Percentiles rank a stretch among this genome's conserved stretches.
These are phyloP conservation scores for Tetrahymena malaccensis DNA, from an alignment of 73 alveolate genomes.

Conservation along the genomic window DNA sequence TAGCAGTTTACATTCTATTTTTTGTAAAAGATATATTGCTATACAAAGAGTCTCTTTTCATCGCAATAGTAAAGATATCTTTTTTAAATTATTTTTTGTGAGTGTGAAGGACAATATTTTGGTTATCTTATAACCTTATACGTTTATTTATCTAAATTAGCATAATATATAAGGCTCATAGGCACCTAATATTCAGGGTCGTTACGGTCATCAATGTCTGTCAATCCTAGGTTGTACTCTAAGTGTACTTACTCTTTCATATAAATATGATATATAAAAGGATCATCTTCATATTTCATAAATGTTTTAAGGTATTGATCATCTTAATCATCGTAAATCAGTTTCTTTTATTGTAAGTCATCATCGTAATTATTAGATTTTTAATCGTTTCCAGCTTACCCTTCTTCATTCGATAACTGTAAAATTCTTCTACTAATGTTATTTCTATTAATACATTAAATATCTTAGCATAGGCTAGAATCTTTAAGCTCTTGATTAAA, in stretches of 20 bases:
- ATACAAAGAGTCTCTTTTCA: neutral
- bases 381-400: neutral
- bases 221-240: neutral
- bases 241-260: neutral
- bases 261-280: neutral
- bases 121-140: neutral
- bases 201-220: neutral
- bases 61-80: neutral
- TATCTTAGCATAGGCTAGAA: neutral
- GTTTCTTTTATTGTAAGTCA: neutral
- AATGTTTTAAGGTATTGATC: neutral
- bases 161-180: neutral
- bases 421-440: neutral
- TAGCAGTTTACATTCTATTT: neutral
- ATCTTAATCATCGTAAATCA: neutral
- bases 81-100: neutral
- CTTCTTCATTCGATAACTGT: neutral
- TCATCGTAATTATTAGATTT: neutral
- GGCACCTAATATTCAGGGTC: neutral
- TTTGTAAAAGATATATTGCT: neutral
- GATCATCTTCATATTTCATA: neutral
- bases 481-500: too few species aligned
- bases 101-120: neutral
- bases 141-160: neutral
- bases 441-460: neutral